These are phyloP conservation scores for Pseudogymnoascus sp. DNA, from an alignment of 2,329 filamentous ascomycete species.

Conservation along the genomic window DNA sequence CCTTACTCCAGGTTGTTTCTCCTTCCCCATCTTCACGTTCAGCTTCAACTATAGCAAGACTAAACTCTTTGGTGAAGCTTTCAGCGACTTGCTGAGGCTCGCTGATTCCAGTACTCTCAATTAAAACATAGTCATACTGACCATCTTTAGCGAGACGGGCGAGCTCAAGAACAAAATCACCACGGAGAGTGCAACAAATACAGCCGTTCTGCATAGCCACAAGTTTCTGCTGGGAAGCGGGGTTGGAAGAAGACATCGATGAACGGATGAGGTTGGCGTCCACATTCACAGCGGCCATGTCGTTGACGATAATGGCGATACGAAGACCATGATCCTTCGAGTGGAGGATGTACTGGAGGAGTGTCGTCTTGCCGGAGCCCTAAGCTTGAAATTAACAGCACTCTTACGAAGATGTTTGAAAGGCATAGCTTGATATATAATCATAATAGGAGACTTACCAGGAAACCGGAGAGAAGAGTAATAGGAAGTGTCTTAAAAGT, in stretches of 20 bases:
- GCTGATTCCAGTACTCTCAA: conserved; percentile 65
- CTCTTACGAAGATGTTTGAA: neutral
- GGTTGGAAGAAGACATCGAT: conserved; percentile 56
- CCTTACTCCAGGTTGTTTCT: neutral
- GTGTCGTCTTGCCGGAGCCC: conserved; percentile 65
- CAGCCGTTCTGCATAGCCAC: conserved; percentile 66
- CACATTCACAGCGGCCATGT: conserved; percentile 50
- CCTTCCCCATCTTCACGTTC: neutral
- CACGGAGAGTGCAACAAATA: conserved; percentile 68
- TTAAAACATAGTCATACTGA: conserved; percentile 62
- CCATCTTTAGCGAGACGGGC: conserved; percentile 55
- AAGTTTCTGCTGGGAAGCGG: conserved; percentile 54
- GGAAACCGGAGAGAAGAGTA: conserved; percentile 52
- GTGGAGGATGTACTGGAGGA: conserved; percentile 60
- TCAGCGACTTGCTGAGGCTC: conserved; percentile 68
- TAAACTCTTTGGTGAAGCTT: conserved; percentile 55
- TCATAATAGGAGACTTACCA: conserved; percentile 33
- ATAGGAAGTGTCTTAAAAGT: conserved; percentile 41
- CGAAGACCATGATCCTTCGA: conserved; percentile 56
- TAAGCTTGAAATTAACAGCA: conserved; percentile 26
- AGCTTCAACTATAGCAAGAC: neutral
- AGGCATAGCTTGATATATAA: neutral
- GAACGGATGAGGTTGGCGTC: conserved; percentile 41
- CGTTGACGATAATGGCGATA: conserved; percentile 67
- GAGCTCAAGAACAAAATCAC: conserved; percentile 63